Evolutionary conservation across 164 flowering plant species (phyloP).

Genomic region (Magnolia changhungtana): DNA sequence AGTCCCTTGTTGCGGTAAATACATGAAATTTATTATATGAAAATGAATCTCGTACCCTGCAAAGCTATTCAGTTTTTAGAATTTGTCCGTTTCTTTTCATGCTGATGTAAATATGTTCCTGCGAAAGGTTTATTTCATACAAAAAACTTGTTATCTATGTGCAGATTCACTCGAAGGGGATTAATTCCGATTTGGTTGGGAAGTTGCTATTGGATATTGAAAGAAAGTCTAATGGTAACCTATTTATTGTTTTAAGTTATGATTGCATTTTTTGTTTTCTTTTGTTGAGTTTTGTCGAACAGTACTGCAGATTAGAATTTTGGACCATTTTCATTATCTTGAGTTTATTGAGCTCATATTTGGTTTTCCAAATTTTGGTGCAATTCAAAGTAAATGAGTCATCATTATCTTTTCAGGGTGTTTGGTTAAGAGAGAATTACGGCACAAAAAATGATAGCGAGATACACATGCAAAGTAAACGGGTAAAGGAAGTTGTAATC

Average conservation of each 20-base stretch:
- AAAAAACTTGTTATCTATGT: constrained; percentile 7
- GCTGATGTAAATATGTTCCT: not conserved
- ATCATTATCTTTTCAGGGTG: too few species aligned
- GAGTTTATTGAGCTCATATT: not conserved
- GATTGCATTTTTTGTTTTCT: not conserved
- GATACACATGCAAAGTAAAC: too few species aligned
- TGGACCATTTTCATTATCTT: not conserved
- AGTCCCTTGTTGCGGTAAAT: constrained; percentile 77
- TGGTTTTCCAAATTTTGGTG: not conserved
- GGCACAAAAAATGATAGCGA: too few species aligned
- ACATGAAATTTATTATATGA: not conserved
- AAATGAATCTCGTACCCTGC: not conserved
- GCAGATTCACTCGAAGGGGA: constrained; percentile 89
- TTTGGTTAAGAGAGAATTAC: too few species aligned
- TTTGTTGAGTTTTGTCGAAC: not conserved
- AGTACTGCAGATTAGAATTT: too few species aligned
- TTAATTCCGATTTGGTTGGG: constrained; percentile 59
- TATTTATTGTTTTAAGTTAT: not conserved
- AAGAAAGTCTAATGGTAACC: constrained; percentile 54
- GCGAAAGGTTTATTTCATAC: not conserved
- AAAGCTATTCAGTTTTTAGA: not conserved
- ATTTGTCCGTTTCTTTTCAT: not conserved
- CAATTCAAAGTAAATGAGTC: too few species aligned
- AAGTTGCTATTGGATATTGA: constrained; percentile 46
- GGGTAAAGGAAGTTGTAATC: too few species aligned